Base-by-base conservation (phyloP, 2,329 filamentous ascomycete genomes). In the Gyromitra esculenta region DNA sequence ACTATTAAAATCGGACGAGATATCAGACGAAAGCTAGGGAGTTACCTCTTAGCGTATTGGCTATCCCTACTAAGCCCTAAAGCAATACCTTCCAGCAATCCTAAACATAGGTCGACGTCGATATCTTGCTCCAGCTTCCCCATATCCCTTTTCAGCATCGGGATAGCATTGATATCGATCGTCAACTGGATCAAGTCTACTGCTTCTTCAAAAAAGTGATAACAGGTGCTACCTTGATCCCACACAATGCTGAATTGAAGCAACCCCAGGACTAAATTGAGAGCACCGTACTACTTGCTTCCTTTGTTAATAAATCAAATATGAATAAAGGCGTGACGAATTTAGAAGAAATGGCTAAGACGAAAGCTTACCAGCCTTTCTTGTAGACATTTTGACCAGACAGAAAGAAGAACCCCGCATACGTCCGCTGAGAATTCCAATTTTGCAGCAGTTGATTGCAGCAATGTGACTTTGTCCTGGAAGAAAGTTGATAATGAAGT, bases 341-440 rank as follows among this genome's bases (percentile, higher is more conserved):
- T 25, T 21, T 11, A 39, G 25, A 66, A 50, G 56, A 63, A 9
- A 50, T 25, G 45, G 39, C 7, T 57, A 70, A 18, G 62, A 15
- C n/a, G 37, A 21, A 70, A 60, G 63, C 76, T 67, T 80, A 83
- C 81, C 80, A 84, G 85, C 79, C 86, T 85, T 80, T 94, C 91
- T 9, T 87, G 85, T 5, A 90, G 84, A 81, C 92, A 94, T 21
- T 86, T 87, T 15, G 86, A 86, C 92, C 92, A 95, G 13, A 95
- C 82, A 15, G 87, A 85, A 64, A 92, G 86, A 21, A 94, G 83
- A 39, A 89, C 84, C 63, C 88, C 85, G 65, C 89, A 89, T 78
- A 94, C 90, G 76, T 90, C 88, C 8, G 90, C 84, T 0, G 91
- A 87, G 2, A 92, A 85, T 50, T 84, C 81, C 84, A 88, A 83